phyloP scores from a whole-genome alignment of 345 rosid species.

The sweet orange (Citrus sinensis) region DNA sequence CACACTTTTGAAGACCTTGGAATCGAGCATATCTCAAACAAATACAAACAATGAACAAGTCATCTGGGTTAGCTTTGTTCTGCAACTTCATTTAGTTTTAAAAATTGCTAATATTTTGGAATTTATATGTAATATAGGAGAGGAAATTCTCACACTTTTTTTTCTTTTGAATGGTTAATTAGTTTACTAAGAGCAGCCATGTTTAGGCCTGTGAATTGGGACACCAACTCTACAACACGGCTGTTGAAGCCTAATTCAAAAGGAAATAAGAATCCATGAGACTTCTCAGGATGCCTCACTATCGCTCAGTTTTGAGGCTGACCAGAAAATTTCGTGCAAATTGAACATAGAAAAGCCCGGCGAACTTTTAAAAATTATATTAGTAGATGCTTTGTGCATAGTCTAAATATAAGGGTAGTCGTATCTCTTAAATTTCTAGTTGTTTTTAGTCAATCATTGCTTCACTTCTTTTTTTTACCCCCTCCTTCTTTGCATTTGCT shows the following conservation, averaged over 20 bases:
- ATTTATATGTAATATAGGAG: background rate
- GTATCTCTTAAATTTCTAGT: background rate
- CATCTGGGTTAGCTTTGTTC: conserved; percentile 57
- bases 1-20: conserved; percentile 50
- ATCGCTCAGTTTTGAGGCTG: background rate
- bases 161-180: background rate
- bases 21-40: conserved; percentile 40
- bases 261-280: background rate
- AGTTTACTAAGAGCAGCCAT: background rate
- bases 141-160: background rate
- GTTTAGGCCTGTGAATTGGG: background rate
- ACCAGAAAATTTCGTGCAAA: background rate
- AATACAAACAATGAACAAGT: conserved; percentile 38
- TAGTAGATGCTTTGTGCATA: background rate
- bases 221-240: background rate
- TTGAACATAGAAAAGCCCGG: background rate
- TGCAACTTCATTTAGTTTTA: conserved; percentile 1
- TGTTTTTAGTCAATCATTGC: background rate
- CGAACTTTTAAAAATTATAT: background rate
- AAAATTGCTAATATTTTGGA: background rate
- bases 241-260: background rate
- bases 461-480: background rate
- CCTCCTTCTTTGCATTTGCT: background rate
- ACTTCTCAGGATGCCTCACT: background rate
- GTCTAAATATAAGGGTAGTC: background rate